These are phyloP conservation scores for Colletotrichum euphorbiae DNA, from an alignment of 2,329 filamentous ascomycete species.

Conservation along the genomic window DNA sequence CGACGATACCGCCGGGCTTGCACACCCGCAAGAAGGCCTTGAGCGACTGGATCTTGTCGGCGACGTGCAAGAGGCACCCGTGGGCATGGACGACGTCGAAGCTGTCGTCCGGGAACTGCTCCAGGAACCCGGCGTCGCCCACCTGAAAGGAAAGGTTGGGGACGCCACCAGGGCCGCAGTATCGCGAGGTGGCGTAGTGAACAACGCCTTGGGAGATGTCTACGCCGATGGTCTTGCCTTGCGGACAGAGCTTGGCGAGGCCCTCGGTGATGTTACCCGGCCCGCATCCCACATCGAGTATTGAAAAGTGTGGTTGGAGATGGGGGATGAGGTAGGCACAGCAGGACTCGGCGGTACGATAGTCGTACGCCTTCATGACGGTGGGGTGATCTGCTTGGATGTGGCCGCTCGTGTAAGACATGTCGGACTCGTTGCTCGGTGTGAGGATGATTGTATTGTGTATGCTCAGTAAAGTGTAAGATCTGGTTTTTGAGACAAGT, in stretches of 20 bases:
- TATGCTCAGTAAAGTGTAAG: background rate
- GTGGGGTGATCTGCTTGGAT: constrained; percentile 53
- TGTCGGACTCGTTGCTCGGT: background rate
- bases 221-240: constrained; percentile 54
- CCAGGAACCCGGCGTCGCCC: constrained; percentile 49
- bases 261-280: constrained; percentile 61
- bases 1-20: constrained; percentile 50
- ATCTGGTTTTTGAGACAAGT: background rate
- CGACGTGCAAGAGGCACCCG: constrained; percentile 57
- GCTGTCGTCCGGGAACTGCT: constrained; percentile 51
- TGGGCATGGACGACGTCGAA: constrained; percentile 59
- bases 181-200: background rate
- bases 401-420: constrained; percentile 42
- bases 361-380: constrained; percentile 53
- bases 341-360: constrained; percentile 50
- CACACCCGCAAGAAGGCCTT: constrained; percentile 57
- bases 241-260: constrained; percentile 53
- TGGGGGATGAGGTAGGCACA: constrained; percentile 54
- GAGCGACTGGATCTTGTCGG: constrained; percentile 49
- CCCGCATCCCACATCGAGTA: constrained; percentile 62
- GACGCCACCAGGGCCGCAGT: constrained; percentile 12
- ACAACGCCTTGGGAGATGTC: constrained; percentile 39
- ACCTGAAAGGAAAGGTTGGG: constrained; percentile 47
- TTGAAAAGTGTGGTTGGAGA: constrained; percentile 51
- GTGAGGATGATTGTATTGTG: background rate